Base-by-base conservation (phyloP, 2,329 filamentous ascomycete species). In the Balansia obtecta region DNA sequence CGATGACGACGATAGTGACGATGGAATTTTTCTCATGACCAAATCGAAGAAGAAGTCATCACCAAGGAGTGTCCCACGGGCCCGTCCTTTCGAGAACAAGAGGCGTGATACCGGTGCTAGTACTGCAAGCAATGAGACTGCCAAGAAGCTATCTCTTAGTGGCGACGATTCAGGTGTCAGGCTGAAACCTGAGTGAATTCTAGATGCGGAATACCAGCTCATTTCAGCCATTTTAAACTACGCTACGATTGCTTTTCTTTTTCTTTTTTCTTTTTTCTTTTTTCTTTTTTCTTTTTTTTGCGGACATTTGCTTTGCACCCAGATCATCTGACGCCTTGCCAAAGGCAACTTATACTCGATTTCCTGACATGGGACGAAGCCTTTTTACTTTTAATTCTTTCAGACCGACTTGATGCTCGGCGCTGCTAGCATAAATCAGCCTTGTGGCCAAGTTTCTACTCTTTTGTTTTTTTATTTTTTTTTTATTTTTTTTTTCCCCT, bases 61-160 rank as follows among this genome's bases (percentile, higher is more conserved):
- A 7, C 54, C 58, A 30, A 51, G 50, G 13, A 52, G 39, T 16
- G 57, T 32, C 48, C 50, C 46, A 7, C 37, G 51, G 5, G 49
- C 58, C 53, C 46, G 64, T 13, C 65, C 63, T 32, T 67, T 67
- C 48, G 66, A 65, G 44, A 65, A 71, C 2, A 68, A 67, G 53
- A 70, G 79, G 51, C 72, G 80, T 33, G 76, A 79, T 55, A 83
- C 79, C 49, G 79, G 80, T 56, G 76, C 75, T 1, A 81, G 77
- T 55, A 75, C 78, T 30, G 76, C 74, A 33, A 82, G 79, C 59
- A 80, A 77, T 1, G 80, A 82, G 57, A 83, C 80, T 42, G 80
- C 80, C 39, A 83, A 81, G 66, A 80, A 80, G 61, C 61, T 79
- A 16, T 55, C 66, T 39, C 58, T 69, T 46, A 62, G 67, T 53